A percentile compares a stretch with the other conserved stretches of the same genome.
Conservation (phyloP, 208 protist genomes). For the Trypanosoma theileri region DNA sequence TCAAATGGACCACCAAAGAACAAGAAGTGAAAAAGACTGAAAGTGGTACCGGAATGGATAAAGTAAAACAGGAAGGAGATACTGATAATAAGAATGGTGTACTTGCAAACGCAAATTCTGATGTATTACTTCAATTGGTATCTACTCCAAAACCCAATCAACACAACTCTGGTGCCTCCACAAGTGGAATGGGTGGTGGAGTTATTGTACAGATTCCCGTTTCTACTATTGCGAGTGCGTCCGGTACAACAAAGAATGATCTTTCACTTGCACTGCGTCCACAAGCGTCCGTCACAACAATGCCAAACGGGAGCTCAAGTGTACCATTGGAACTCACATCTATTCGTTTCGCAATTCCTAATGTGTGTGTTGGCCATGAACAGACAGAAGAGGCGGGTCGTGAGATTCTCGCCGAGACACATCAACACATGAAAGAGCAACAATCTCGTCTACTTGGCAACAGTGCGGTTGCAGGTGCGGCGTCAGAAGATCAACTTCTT, state of each 20-base stretch:
- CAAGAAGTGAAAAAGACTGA: slow-evolving; percentile 34
- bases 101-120: background rate
- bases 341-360: slow-evolving; percentile 81
- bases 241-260: slow-evolving; percentile 81
- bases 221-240: slow-evolving; percentile 60
- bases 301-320: slow-evolving; percentile 6
- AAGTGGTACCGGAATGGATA: slow-evolving; percentile 2
- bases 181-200: slow-evolving; percentile 46
- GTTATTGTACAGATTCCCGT: slow-evolving; percentile 72
- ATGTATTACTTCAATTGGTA: slow-evolving; percentile 41
- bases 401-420: slow-evolving; percentile 58
- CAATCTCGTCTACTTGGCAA: slow-evolving; percentile 48
- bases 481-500: slow-evolving; percentile 39
- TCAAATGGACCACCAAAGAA: slow-evolving; percentile 41
- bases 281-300: slow-evolving; percentile 23
- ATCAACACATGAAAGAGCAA: slow-evolving; percentile 55
- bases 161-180: slow-evolving; percentile 34
- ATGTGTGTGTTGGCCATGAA: slow-evolving; percentile 82
- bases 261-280: slow-evolving; percentile 67
- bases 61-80: slow-evolving; percentile 36
- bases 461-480: background rate
- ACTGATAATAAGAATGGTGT: slow-evolving; percentile 26
- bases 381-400: slow-evolving; percentile 82
- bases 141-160: slow-evolving; percentile 59
- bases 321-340: slow-evolving; percentile 62